Evolutionary conservation across 2,329 filamentous ascomycete species (phyloP), one percentile per base, ranked within the genome.

Genomic region (Botrytis fabae): DNA sequence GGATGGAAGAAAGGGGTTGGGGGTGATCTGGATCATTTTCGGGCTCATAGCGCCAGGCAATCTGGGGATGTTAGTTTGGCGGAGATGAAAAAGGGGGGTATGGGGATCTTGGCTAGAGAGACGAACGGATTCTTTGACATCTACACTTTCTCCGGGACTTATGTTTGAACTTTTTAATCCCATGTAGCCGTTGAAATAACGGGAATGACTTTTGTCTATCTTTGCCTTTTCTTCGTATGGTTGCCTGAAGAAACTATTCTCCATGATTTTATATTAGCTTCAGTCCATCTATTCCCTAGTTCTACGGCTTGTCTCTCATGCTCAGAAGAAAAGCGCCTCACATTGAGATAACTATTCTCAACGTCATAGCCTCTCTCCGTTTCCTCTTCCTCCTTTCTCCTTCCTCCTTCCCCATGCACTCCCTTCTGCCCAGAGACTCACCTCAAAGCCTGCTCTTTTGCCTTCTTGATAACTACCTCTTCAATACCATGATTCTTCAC

Each of bases 11-110:
- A 2, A 85, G 76, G 54, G 84, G 79, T 61, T 81, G 79, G 18
- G 81, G 79, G 35, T 68, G 64, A 1, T 83, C 82, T 0, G 87
- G 85, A 75, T 90, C 88, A 73, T 85, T 83, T 35, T 83, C 78
- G 0, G 87, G 86, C 51, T 86, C 84, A 75, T 90, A 90, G 16
- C 84, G 81, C 79, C 86, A 86, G 4, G 82, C 76, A 9, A 81
- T 71, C 78, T 75, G 86, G 22, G 20, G 25, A 18, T 40, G 64
- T 68, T 40, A 54, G 46, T 62, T 9, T 28, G n/a, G n/a, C 1
- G 40, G n/a, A 20, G 7, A 57, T 57, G 6, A 1, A 63, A 42
- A 40, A 8, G 28, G 28, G 60, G 22, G 18, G 32, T 20, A 18
- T 63, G 8, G 1, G n/a, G 9, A 25, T 28, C 42, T 40, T 7